Evolutionary conservation across 768 basidiomycete species (phyloP).

Genomic region (Tylopilus intermedius): DNA sequence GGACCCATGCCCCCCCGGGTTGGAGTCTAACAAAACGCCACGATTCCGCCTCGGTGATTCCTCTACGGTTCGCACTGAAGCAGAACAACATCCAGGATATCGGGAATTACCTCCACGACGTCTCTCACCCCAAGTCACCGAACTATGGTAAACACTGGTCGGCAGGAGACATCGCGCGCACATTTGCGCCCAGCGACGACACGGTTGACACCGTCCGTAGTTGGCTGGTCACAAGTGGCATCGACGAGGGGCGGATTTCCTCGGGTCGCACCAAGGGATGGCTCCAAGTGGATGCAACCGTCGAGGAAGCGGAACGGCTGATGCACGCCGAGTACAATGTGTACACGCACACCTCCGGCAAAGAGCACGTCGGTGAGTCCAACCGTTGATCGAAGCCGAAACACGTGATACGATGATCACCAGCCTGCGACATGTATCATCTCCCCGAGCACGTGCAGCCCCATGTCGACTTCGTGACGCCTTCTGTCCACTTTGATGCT

Average conservation of each 20-base stretch:
- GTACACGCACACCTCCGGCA: not conserved
- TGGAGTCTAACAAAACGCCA: constrained; percentile 38
- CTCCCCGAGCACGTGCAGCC: constrained; percentile 28
- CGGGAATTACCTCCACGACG: constrained; percentile 22
- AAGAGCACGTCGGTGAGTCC: constrained; percentile 22
- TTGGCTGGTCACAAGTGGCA: constrained; percentile 25
- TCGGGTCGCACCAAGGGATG: constrained; percentile 6
- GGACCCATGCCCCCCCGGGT: constrained; percentile 28
- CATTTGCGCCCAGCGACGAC: constrained; percentile 22
- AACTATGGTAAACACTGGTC: constrained; percentile 19
- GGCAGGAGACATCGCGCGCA: constrained; percentile 21
- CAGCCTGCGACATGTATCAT: constrained; percentile 32
- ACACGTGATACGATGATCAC: not conserved
- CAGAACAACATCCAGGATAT: constrained; percentile 15
- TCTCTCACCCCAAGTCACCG: constrained; percentile 32
- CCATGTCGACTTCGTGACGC: constrained; percentile 34
- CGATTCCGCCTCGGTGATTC: constrained; percentile 28
- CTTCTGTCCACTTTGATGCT: constrained; percentile 33
- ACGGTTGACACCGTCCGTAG: constrained; percentile 18
- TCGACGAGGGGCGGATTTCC: constrained; percentile 18
- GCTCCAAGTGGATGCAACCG: too few species aligned
- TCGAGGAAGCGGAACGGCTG: too few species aligned
- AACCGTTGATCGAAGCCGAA: not conserved
- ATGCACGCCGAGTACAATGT: too few species aligned
- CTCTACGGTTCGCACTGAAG: constrained; percentile 29